Percentiles rank a stretch among this genome's conserved stretches.
Conservation (phyloP, 805 yeast genomes). For the Barnettozyma wickerhamii region DNA sequence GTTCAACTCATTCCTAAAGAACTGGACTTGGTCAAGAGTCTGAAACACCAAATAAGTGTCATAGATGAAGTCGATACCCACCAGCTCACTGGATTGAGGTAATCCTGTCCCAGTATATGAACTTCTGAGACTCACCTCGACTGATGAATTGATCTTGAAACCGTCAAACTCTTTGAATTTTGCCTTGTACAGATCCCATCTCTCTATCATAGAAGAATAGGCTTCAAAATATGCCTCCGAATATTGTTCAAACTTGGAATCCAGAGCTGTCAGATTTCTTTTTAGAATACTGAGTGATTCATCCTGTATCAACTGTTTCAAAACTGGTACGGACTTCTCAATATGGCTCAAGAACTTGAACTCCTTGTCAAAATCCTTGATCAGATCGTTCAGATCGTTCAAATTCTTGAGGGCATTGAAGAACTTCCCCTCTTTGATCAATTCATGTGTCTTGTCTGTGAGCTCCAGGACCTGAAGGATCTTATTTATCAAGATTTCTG, state of each 20-base stretch:
- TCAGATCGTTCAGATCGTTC: slow-evolving; percentile 67
- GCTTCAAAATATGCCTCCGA: slow-evolving; percentile 56
- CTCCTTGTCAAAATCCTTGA: slow-evolving; percentile 63
- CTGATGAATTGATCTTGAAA: slow-evolving; percentile 79
- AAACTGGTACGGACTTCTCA: slow-evolving; percentile 68
- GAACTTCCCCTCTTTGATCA: slow-evolving; percentile 69
- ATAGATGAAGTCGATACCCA: slow-evolving; percentile 69
- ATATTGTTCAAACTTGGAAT: slow-evolving; percentile 38
- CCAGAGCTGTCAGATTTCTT: slow-evolving; percentile 57
- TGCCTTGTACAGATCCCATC: slow-evolving; percentile 51
- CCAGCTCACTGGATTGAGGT: slow-evolving; percentile 29
- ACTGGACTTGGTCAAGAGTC: slow-evolving; percentile 61
- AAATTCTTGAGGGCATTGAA: slow-evolving; percentile 83
- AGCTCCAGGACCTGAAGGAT: slow-evolving; percentile 81
- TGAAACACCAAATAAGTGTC: slow-evolving; percentile 82
- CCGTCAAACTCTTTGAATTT: slow-evolving; percentile 41
- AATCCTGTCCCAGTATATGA: slow-evolving; percentile 40
- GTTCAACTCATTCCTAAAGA: slow-evolving; percentile 56
- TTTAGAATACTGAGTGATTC: slow-evolving; percentile 65
- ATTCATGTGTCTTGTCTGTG: slow-evolving; percentile 79
- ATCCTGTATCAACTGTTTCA: slow-evolving; percentile 66
- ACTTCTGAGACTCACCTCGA: slow-evolving; percentile 73
- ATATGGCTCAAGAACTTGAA: slow-evolving; percentile 75
- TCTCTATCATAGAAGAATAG: slow-evolving; percentile 49
- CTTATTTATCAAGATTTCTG: slow-evolving; percentile 61